Evolutionary conservation across 176 grass and related monocot species (phyloP).

Genomic region (Oryza meyeriana): DNA sequence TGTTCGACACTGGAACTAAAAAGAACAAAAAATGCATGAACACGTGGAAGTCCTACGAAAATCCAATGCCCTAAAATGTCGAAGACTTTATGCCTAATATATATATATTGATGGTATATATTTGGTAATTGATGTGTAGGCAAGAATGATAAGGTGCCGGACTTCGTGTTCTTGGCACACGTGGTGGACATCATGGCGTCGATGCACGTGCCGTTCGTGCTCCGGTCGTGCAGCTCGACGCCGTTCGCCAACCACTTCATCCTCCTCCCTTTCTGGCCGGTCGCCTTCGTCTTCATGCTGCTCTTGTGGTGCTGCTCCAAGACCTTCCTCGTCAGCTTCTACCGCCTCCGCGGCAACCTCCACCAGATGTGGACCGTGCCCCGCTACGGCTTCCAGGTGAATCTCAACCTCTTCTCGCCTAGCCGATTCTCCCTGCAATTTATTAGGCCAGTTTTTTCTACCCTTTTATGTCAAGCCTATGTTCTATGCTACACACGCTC

Average conservation of each 20-base stretch:
- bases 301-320: conserved; percentile 75
- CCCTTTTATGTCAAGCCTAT: too few relatives aligned
- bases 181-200: conserved; percentile 66
- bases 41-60: too few relatives aligned
- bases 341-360: conserved; percentile 54
- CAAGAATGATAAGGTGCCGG: conserved; percentile 48
- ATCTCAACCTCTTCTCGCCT: too few relatives aligned
- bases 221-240: conserved; percentile 47
- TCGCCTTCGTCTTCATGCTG: conserved; percentile 55
- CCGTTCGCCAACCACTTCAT: conserved; percentile 44
- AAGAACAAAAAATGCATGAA: too few relatives aligned
- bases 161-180: conserved; percentile 87
- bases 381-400: conserved; percentile 76
- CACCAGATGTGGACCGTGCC: conserved; percentile 83
- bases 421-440: too few relatives aligned
- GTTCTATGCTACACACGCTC: too few relatives aligned
- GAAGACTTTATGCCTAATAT: too few relatives aligned
- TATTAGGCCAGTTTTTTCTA: too few relatives aligned
- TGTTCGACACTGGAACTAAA: background rate
- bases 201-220: conserved; percentile 75
- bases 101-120: background rate
- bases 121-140: conserved; percentile 17
- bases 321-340: conserved; percentile 82
- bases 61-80: too few relatives aligned
- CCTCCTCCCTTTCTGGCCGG: conserved; percentile 50